These are phyloP conservation scores for Tirmania nivea DNA, from an alignment of 495 filamentous ascomycete species.

Conservation along the genomic window DNA sequence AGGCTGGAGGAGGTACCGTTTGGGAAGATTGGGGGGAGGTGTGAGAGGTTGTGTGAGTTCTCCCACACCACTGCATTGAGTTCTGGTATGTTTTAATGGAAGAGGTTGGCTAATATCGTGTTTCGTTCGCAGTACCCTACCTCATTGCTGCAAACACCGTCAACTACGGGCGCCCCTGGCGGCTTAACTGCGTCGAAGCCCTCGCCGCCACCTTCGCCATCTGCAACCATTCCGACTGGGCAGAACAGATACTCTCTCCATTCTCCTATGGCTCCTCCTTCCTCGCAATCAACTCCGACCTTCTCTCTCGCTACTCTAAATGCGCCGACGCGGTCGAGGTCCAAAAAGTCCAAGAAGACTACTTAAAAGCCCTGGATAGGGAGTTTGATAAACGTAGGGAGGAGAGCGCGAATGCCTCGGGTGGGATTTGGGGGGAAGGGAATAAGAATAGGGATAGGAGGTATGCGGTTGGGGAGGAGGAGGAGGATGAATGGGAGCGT, in stretches of 20 bases:
- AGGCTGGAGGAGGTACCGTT: constrained; percentile 79
- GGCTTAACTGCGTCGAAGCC: constrained; percentile 87
- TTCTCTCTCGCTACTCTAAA: constrained; percentile 66
- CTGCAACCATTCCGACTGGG: constrained; percentile 81
- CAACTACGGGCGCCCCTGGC: constrained; percentile 90
- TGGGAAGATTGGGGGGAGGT: constrained; percentile 78
- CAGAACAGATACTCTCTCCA: constrained; percentile 51
- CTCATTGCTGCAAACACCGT: constrained; percentile 90
- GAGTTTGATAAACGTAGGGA: constrained; percentile 69
- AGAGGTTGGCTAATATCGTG: no score
- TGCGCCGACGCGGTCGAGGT: constrained; percentile 69
- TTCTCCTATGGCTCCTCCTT: constrained; percentile 82
- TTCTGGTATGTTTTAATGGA: no score
- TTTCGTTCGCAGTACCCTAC: constrained; percentile 42
- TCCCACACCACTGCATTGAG: background rate
- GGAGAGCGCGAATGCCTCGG: constrained; percentile 31
- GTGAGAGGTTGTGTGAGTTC: constrained; percentile 49
- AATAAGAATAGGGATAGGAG: constrained; percentile 52
- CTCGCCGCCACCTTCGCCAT: constrained; percentile 82
- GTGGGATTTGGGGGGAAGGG: constrained; percentile 64
- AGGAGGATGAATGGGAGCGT: constrained; percentile 25
- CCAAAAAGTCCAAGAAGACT: constrained; percentile 64
- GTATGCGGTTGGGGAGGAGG: constrained; percentile 13
- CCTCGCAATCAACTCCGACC: constrained; percentile 60
- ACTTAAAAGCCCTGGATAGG: constrained; percentile 71